A percentile compares a stretch with the other conserved stretches of the same genome.
These are phyloP conservation scores for Mollisia scopiformis DNA, from an alignment of 2,329 filamentous ascomycete genomes.

Conservation along the genomic window DNA sequence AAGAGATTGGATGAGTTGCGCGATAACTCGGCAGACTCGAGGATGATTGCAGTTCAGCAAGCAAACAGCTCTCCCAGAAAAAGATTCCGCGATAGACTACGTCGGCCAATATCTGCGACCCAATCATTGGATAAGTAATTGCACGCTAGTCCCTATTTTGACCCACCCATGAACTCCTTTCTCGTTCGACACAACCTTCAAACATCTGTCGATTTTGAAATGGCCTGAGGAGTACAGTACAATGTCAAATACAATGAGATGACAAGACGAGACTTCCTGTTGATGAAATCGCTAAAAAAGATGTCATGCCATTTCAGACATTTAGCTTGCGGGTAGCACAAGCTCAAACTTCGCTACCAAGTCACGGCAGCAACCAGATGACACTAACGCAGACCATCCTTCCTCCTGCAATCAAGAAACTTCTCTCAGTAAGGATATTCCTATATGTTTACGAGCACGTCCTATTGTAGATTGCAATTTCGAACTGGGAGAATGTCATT, in stretches of 20 bases:
- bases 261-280: background rate
- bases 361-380: too few species aligned
- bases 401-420: too few species aligned
- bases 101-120: background rate
- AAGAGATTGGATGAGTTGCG: constrained; percentile 23
- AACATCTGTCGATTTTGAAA: background rate
- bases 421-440: too few species aligned
- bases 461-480: too few species aligned
- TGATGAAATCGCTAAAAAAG: background rate
- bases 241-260: background rate
- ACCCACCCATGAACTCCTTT: background rate
- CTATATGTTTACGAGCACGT: too few species aligned
- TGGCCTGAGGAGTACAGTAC: background rate
- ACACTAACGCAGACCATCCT: too few species aligned
- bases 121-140: background rate
- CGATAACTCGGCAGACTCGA: constrained; percentile 22
- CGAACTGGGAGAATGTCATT: too few species aligned
- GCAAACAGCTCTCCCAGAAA: background rate
- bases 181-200: background rate
- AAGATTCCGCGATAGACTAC: background rate
- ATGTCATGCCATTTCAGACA: background rate
- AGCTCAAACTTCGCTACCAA: too few species aligned
- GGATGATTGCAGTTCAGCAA: constrained; percentile 18
- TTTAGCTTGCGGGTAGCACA: too few species aligned
- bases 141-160: background rate